These are phyloP conservation scores for Coniferiporia weirii DNA, from an alignment of 1,284 basidiomycete species.

Conservation along the genomic window DNA sequence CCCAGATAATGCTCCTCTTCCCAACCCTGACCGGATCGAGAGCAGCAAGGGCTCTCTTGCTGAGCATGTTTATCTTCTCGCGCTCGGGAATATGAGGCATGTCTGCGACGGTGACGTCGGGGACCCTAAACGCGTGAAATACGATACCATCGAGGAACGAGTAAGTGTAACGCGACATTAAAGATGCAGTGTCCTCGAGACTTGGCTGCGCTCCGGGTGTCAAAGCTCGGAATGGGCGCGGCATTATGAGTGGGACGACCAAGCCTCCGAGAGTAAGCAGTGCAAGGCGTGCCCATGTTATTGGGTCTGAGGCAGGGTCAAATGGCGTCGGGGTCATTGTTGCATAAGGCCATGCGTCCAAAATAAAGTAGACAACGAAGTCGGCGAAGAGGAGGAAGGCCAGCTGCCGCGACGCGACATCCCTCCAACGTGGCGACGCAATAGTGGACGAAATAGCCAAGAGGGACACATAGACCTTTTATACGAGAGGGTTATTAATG, in stretches of 20 bases:
- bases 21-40: conserved; percentile 10
- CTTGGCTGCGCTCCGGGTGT: conserved; percentile 30
- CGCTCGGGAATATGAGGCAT: conserved; percentile 11
- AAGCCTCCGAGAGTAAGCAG: conserved; percentile 37
- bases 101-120: conserved; percentile 13
- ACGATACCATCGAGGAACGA: conserved; percentile 13
- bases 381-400: conserved; percentile 33
- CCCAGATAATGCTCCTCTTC: conserved; percentile 17
- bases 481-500: background rate
- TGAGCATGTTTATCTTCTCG: background rate
- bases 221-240: conserved; percentile 39
- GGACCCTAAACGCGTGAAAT: conserved; percentile 14
- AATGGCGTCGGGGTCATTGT: conserved; percentile 36
- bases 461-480: conserved; percentile 20
- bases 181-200: background rate
- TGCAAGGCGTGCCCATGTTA: conserved; percentile 34
- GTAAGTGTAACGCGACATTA: conserved; percentile 13
- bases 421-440: conserved; percentile 17
- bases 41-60: background rate
- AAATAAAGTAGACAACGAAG: conserved; percentile 41
- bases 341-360: conserved; percentile 46
- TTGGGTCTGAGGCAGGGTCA: conserved; percentile 34
- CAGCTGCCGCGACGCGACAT: conserved; percentile 23
- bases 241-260: conserved; percentile 42
- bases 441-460: conserved; percentile 19